Evolutionary conservation across 495 filamentous ascomycete species (phyloP), one percentile per base, ranked within the genome.

Genomic region (Talaromyces nanjingensis): DNA sequence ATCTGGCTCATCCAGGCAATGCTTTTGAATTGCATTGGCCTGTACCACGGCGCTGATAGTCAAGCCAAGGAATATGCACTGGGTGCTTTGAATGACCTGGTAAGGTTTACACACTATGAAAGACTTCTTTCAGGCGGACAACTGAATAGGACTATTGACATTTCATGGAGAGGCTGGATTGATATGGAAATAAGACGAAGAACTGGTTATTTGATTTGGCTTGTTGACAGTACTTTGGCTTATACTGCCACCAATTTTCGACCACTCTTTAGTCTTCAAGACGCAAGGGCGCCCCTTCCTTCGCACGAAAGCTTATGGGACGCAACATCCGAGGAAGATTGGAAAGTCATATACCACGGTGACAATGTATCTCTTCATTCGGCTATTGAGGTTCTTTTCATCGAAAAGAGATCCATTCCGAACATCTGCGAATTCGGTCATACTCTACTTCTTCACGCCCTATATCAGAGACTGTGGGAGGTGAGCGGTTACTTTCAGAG

Each of bases 401-500:
- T 83, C 29, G 81, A 84, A 66, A 83, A 84, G 68, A 71, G 64
- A 52, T 68, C 82, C 7, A 69, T 74, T 4, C 65, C 74, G 4
- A 72, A 67, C 2, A 76, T 76, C 33, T 77, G 78, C 12, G 80
- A 83, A 58, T 81, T 84, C 63, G 74, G 74, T 25, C 73, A 79
- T 5, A 74, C 81, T 31, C 69, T 84, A 12, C 69, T 79, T 4
- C 77, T 83, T 27, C 81, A 84, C 65, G 81, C 75, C 4, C 68
- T 84, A 16, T 81, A 79, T 53, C 77, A 80, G 24, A 74, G 79
- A 34, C 77, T 77, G 65, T 84, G 80, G 80, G 78, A 83, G 71
- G 79, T 84, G 4, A 74, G 74, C 7, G 72, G 74, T 31, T 83
- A 83, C 55, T 78, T 77, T 39, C 72, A 70, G 20, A 72, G 77